These are phyloP conservation scores for Populus nigra DNA, from an alignment of 345 rosid species.

Conservation along the genomic window DNA sequence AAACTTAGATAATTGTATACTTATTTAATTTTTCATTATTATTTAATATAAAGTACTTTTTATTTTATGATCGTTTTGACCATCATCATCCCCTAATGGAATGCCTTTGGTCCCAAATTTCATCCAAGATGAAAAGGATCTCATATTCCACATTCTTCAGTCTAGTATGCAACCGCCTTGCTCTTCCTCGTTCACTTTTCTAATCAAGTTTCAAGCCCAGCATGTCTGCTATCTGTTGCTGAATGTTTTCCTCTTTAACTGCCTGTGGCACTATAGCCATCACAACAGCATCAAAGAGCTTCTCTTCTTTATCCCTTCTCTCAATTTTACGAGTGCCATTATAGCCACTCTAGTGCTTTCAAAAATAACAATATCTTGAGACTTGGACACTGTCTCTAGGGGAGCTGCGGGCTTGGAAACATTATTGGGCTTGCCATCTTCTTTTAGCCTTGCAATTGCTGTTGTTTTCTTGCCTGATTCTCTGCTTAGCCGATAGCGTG, in stretches of 20 bases:
- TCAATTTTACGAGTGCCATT: not conserved
- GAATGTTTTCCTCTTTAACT: not conserved
- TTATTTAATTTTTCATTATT: no score
- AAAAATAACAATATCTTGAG: not conserved
- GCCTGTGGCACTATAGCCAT: not conserved
- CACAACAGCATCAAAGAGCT: not conserved
- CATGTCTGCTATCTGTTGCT: not conserved
- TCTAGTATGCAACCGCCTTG: not conserved
- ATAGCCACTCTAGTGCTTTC: not conserved
- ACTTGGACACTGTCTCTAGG: not conserved
- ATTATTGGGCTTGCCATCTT: not conserved
- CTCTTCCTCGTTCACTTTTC: not conserved
- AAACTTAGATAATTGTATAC: no score
- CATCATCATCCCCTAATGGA: not conserved
- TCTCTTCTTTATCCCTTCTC: not conserved
- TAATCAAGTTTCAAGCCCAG: not conserved
- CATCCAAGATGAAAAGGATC: constrained; percentile 8
- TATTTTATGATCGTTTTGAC: not conserved
- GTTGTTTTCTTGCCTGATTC: not conserved
- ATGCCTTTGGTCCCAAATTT: constrained; percentile 13
- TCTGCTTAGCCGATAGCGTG: not conserved
- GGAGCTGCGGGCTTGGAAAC: not conserved
- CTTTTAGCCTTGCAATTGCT: not conserved
- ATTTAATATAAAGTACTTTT: no score
- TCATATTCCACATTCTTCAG: not conserved